A percentile compares a stretch with the other conserved stretches of the same genome.
These are phyloP conservation scores for Sphaerosporella brunnea DNA, from an alignment of 495 filamentous ascomycete genomes.

Conservation along the genomic window DNA sequence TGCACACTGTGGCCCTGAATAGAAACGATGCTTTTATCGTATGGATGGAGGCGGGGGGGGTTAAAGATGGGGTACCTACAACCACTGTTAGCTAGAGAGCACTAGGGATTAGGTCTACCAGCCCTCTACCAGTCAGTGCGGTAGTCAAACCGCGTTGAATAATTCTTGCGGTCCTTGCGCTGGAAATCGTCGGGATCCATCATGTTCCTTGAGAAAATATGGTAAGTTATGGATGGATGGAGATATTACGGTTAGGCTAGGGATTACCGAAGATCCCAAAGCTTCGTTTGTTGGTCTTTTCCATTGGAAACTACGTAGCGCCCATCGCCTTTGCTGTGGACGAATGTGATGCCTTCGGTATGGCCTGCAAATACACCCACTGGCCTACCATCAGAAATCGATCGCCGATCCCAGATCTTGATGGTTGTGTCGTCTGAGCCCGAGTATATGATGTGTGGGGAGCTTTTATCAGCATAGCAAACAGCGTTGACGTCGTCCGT, in stretches of 20 bases:
- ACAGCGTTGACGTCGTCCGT: constrained; percentile 89
- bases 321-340: constrained; percentile 92
- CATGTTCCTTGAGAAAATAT: constrained; percentile 18
- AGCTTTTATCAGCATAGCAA: constrained; percentile 76
- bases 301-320: constrained; percentile 85
- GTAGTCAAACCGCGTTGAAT: constrained; percentile 69
- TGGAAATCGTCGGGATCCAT: constrained; percentile 47
- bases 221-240: too few species aligned
- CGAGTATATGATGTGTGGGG: constrained; percentile 89
- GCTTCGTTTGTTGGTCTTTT: constrained; percentile 94
- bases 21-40: constrained; percentile 85
- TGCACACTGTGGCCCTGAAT: constrained; percentile 79
- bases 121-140: constrained; percentile 37
- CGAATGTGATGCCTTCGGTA: constrained; percentile 83
- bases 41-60: constrained; percentile 44
- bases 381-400: constrained; percentile 69
- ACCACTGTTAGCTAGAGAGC: too few species aligned
- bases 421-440: constrained; percentile 88
- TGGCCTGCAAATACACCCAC: constrained; percentile 89
- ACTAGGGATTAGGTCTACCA: too few species aligned
- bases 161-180: constrained; percentile 40
- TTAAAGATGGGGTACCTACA: constrained; percentile 42
- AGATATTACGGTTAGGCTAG: too few species aligned
- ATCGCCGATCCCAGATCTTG: constrained; percentile 91
- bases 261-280: constrained; percentile 89